Evolutionary conservation across 129 eudicot species (phyloP), one percentile per base, ranked within the genome.

Genomic region (Rutidosis leptorrhynchoides): DNA sequence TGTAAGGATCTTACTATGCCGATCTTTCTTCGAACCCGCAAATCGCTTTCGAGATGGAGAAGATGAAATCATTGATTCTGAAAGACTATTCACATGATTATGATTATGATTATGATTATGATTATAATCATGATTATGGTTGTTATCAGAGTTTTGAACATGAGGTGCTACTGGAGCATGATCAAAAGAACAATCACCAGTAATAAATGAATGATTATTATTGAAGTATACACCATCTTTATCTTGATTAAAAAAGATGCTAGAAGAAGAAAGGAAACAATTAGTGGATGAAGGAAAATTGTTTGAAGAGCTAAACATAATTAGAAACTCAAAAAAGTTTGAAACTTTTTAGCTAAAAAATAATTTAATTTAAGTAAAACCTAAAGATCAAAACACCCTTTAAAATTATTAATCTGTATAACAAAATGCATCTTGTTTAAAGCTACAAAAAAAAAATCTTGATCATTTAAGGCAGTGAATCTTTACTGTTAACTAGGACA

Each of bases 1-100:
- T 3, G 96, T 93, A 14, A 61, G 56, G 69, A 93, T 93, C 69
- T 88, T 88, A 35, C 85, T 85, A 65, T 86, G 90, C 60, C 87
- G 66, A 51, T 83, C 89, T 69, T 82, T 92, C 72, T 79, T 83
- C 20, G 64, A 62, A 24, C 71, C 55, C 11, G 69, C 58, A 33
- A 64, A 25, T 67, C 71, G 66, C 40, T 66, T 80, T 56, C 63
- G 61, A 17, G 74, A 60, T 6, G 74, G 74, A 37, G 82, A 48
- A n/a, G 74, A 69, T 27, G 82, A 48, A n/a, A 65, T 66, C 23
- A 28, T 23, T 15, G 69, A 58, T 65, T 52, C 65, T 21, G 63
- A 66, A 72, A 56, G 73, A 48, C 56, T 67, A 21, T 61, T 70
- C 14, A 20, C 26, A 65, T 65, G 68, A 56, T 54, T 63, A 33